phyloP scores from a whole-genome alignment of 2,329 filamentous ascomycete species.

The Colletotrichum liaoningense region DNA sequence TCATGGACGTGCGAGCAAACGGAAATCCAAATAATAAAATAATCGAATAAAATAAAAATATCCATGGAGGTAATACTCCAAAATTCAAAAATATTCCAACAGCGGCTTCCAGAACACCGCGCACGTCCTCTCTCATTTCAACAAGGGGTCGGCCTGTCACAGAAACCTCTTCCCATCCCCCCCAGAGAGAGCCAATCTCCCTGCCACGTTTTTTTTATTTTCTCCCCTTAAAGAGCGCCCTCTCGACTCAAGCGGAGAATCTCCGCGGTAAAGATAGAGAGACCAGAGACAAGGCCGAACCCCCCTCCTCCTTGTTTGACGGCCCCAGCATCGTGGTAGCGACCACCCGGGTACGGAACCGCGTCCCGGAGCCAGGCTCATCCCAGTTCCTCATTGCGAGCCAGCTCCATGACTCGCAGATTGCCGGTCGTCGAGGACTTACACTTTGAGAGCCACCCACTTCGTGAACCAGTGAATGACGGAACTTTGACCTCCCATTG shows the following conservation, averaged over 20 bases:
- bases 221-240: not conserved
- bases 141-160: conserved; percentile 30
- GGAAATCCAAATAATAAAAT: not conserved
- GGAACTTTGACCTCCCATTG: conserved; percentile 6
- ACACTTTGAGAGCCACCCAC: not conserved
- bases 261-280: conserved; percentile 25
- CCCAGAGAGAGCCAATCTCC: conserved; percentile 22
- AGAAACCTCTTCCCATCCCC: conserved; percentile 9
- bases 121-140: conserved; percentile 27
- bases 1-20: conserved; percentile 1
- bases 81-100: conserved; percentile 24
- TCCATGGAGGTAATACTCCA: not conserved
- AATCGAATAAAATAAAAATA: not conserved
- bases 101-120: conserved; percentile 29
- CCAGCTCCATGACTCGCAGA: conserved; percentile 29
- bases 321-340: conserved; percentile 34
- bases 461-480: conserved; percentile 7
- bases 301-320: conserved; percentile 7
- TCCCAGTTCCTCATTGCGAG: not conserved
- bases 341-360: conserved; percentile 28
- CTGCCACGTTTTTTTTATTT: conserved; percentile 27
- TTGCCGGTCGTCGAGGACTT: not conserved
- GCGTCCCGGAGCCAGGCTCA: conserved; percentile 24
- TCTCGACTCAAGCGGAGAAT: conserved; percentile 31
- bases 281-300: conserved; percentile 4